Evolutionary conservation across 306 rosid species (phyloP).

Genomic region (Biancaea sappan): DNA sequence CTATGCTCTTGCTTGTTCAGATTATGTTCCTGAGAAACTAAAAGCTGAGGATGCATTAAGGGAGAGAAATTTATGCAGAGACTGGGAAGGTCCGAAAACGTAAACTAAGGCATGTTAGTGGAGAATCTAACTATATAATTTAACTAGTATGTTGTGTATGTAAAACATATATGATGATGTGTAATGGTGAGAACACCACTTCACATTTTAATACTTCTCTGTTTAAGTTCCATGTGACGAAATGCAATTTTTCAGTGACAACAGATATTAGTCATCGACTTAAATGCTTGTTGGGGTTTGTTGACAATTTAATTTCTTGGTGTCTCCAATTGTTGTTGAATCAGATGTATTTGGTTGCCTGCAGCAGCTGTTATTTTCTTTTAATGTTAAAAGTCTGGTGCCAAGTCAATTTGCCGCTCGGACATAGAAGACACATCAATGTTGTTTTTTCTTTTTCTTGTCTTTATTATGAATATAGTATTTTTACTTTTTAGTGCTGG

Average conservation of each 20-base stretch:
- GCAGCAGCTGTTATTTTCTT: constrained; percentile 1
- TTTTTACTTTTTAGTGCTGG: neutral
- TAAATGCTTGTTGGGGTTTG: constrained; percentile 2
- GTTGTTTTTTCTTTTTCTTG: neutral
- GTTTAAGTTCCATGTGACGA: neutral
- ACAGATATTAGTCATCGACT: constrained; percentile 11
- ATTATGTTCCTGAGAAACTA: constrained; percentile 59
- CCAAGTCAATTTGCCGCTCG: neutral
- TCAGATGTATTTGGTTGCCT: constrained; percentile 5
- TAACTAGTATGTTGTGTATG: neutral
- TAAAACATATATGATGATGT: neutral
- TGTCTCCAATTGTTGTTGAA: neutral
- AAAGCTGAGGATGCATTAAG: constrained; percentile 57
- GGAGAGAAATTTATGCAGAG: constrained; percentile 37
- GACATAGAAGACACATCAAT: neutral
- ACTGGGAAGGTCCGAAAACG: constrained; percentile 27
- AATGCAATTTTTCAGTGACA: constrained; percentile 1
- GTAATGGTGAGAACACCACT: constrained; percentile 6
- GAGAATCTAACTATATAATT: neutral
- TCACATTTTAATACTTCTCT: constrained; percentile 16
- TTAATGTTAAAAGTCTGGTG: neutral
- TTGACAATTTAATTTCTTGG: neutral
- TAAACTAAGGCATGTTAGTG: neutral
- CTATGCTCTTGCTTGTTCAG: constrained; percentile 27
- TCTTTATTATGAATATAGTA: neutral